phyloP scores from a whole-genome alignment of 805 yeast species.

The Spathaspora girioi region DNA sequence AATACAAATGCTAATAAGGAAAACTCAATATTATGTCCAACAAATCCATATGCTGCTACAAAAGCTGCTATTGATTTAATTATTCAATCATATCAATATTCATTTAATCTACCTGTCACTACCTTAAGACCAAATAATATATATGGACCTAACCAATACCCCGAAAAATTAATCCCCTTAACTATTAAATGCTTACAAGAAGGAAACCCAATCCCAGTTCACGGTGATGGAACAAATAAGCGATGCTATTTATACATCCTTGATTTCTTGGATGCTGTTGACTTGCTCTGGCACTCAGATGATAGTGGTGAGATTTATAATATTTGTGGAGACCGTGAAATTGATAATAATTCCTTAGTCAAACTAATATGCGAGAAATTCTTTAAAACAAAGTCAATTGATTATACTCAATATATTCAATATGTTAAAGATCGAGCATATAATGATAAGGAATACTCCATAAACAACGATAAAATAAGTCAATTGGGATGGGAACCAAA shows the following conservation, averaged over 20 bases:
- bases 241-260: constrained; percentile 44
- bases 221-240: constrained; percentile 44
- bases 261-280: constrained; percentile 41
- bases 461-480: constrained; percentile 18
- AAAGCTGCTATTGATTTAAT: constrained; percentile 53
- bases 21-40: constrained; percentile 37
- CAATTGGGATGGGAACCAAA: constrained; percentile 30
- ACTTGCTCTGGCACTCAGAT: constrained; percentile 18
- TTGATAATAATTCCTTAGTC: constrained; percentile 22
- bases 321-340: constrained; percentile 23
- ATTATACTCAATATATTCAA: constrained; percentile 12
- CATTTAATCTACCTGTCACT: constrained; percentile 39
- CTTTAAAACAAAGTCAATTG: constrained; percentile 4
- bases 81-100: constrained; percentile 39
- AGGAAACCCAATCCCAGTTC: constrained; percentile 31
- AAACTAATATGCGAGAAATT: constrained; percentile 15
- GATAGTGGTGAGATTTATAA: constrained; percentile 16
- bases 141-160: constrained; percentile 51
- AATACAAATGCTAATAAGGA: constrained; percentile 26
- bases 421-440: constrained; percentile 28
- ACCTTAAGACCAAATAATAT: constrained; percentile 49
- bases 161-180: constrained; percentile 48
- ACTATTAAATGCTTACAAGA: constrained; percentile 19
- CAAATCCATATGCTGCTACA: constrained; percentile 56
- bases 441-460: constrained; percentile 29